Evolutionary conservation across 352 stramenopile species (phyloP), one percentile per base, ranked within the genome.

Genomic region (Phytophthora sp.): DNA sequence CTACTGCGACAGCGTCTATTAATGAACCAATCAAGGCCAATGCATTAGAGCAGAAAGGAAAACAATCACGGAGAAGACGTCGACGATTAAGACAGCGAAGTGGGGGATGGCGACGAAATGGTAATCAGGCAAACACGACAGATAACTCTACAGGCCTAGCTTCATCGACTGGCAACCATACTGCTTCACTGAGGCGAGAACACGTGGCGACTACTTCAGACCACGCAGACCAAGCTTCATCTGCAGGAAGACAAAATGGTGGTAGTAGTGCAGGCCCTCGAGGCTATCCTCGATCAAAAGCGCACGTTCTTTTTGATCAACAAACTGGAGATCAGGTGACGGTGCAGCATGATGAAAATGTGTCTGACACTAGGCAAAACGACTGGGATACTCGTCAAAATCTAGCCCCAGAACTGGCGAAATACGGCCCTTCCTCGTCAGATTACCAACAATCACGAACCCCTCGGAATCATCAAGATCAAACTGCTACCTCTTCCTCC

Each of bases 371-470:
- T 38, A 50, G 26, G 26, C 27, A 47, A 33, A 36, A 33, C 15
- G 18, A 20, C 24, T 54, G 27, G 45, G n/a, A 33, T 54, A 3
- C 24, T 35, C 50, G 11, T 52, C 33, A 9, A 41, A 69, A n/a
- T 39, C 54, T 29, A 26, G 35, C 38, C 50, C 60, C 54, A 15
- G 70, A 82, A 38, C 50, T 92, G 26, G 44, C 80, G 13, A 92
- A 89, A 52, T 92, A 92, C 46, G 81, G 84, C 6, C 83, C 82
- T 27, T 57, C 66, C 1, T 66, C 54, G 31, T 71, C 59, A 11
- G 42, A n/a, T 11, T 64, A 61, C n/a, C 12, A 58, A 8, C 46
- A 5, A 13, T 27, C 38, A 46, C 49, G 36, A 33, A 8, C 41
- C 24, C 16, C 15, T 23, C 29, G 50, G 12, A 20, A n/a, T 3